Percentiles rank a stretch among this genome's conserved stretches.
Evolutionary conservation across 2,329 filamentous ascomycete genomes (phyloP).

Genomic region (Ascomycota sp.): DNA sequence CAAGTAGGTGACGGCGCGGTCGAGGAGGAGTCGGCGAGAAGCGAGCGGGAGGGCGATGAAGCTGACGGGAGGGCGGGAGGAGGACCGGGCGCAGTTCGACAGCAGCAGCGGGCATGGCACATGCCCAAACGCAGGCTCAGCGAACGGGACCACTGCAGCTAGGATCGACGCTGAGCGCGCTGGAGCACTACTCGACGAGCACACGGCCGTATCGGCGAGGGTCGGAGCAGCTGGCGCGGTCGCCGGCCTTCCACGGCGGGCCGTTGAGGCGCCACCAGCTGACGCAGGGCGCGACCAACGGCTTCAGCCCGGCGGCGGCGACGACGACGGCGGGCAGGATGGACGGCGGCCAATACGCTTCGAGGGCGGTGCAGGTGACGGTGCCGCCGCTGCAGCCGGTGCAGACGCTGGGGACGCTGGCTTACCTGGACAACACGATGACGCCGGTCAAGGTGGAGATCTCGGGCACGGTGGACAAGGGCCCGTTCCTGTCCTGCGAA

Average conservation of each 20-base stretch:
- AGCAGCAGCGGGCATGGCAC: slow-evolving; percentile 34
- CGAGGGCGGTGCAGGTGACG: slow-evolving; percentile 10
- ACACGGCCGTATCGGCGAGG: slow-evolving; percentile 29
- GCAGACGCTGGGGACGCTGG: slow-evolving; percentile 36
- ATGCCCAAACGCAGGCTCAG: slow-evolving; percentile 23
- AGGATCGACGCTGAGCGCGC: slow-evolving; percentile 24
- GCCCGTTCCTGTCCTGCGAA: slow-evolving; percentile 57
- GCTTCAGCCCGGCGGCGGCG: slow-evolving; percentile 19
- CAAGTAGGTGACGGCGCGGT: no score
- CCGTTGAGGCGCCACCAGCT: slow-evolving; percentile 29
- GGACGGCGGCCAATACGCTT: slow-evolving; percentile 22
- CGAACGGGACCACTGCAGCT: slow-evolving; percentile 28
- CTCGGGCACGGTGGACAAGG: slow-evolving; percentile 67
- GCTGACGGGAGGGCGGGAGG: no score
- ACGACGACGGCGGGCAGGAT: no score
- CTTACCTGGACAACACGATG: slow-evolving; percentile 28
- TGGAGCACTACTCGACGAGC: slow-evolving; percentile 31
- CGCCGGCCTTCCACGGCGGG: slow-evolving; percentile 26
- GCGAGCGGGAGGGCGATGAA: neutral
- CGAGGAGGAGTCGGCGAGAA: neutral
- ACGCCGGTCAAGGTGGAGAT: slow-evolving; percentile 49
- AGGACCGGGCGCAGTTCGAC: slow-evolving; percentile 20
- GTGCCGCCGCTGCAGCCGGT: slow-evolving; percentile 33
- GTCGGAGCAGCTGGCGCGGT: slow-evolving; percentile 28
- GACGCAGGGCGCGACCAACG: slow-evolving; percentile 27